These are phyloP conservation scores for Fraxinus nigra DNA, from an alignment of 305 asterid genomes.

Conservation along the genomic window DNA sequence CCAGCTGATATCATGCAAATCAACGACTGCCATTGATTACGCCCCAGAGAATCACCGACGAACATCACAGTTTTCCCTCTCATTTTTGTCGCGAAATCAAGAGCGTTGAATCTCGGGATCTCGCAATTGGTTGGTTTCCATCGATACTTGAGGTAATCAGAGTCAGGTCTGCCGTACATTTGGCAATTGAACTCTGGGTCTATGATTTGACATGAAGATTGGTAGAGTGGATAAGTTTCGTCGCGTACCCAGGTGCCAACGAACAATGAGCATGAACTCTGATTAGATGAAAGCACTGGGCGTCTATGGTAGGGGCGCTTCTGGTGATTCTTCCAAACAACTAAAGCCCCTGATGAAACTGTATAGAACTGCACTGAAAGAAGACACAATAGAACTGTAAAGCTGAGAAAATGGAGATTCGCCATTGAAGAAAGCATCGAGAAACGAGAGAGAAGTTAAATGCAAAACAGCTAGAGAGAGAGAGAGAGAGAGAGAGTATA, in stretches of 20 bases:
- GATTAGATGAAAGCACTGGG: constrained; percentile 52
- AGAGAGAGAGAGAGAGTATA: too few species aligned
- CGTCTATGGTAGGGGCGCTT: constrained; percentile 31
- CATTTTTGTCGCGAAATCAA: constrained; percentile 62
- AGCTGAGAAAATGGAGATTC: neutral
- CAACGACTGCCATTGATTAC: constrained; percentile 89
- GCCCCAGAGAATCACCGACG: constrained; percentile 88
- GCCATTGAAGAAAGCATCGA: neutral
- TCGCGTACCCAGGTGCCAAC: constrained; percentile 76
- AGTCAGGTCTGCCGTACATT: constrained; percentile 77
- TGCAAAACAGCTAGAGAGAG: neutral
- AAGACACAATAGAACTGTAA: constrained; percentile 13
- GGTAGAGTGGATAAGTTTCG: constrained; percentile 61
- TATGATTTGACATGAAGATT: constrained; percentile 58
- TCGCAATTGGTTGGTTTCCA: constrained; percentile 86
- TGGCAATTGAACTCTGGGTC: constrained; percentile 84
- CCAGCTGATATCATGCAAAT: constrained; percentile 73
- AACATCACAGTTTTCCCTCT: constrained; percentile 85
- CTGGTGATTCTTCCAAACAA: constrained; percentile 36
- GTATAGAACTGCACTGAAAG: constrained; percentile 23
- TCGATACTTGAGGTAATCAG: constrained; percentile 73
- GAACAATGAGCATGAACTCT: constrained; percentile 57
- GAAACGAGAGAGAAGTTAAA: neutral
- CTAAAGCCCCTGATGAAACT: constrained; percentile 49
- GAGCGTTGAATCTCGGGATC: constrained; percentile 70